These are phyloP conservation scores for Aphanoascus verrucosus DNA, from an alignment of 2,329 filamentous ascomycete species.

Conservation along the genomic window DNA sequence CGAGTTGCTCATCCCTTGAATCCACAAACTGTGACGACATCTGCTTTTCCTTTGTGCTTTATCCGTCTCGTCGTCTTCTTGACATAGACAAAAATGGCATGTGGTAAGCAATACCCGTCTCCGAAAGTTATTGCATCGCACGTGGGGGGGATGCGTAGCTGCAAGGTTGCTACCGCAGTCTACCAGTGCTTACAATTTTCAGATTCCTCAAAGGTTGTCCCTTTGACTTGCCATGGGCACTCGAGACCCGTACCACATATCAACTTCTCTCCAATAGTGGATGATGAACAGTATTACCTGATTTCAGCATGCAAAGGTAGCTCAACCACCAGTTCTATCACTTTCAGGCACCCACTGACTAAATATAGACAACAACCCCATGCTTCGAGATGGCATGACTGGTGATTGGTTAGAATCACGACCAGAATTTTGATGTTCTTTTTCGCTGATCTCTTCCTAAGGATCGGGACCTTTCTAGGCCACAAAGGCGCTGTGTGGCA, in stretches of 20 bases:
- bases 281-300: conserved; percentile 81
- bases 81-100: not conserved
- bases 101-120: conserved; percentile 3
- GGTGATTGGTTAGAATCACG: conserved; percentile 65
- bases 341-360: not conserved
- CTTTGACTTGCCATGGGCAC: conserved; percentile 87
- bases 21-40: not conserved
- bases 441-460: conserved; percentile 20
- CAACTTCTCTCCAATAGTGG: conserved; percentile 73
- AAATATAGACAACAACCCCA: conserved; percentile 81
- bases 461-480: conserved; percentile 94
- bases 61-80: conserved; percentile 9
- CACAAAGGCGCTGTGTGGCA: conserved; percentile 99
- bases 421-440: not conserved
- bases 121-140: not conserved
- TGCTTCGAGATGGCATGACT: conserved; percentile 91
- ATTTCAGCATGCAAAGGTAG: conserved; percentile 85
- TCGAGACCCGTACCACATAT: conserved; percentile 86
- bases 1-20: no score
- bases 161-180: not conserved
- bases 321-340: not conserved
- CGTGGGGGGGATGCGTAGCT: not conserved
- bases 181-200: conserved; percentile 6
- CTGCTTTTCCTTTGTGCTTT: conserved; percentile 4
- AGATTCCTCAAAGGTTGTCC: conserved; percentile 42